Evolutionary conservation across 2,329 filamentous ascomycete genomes (phyloP).

Genomic region (Colletotrichum sp.): DNA sequence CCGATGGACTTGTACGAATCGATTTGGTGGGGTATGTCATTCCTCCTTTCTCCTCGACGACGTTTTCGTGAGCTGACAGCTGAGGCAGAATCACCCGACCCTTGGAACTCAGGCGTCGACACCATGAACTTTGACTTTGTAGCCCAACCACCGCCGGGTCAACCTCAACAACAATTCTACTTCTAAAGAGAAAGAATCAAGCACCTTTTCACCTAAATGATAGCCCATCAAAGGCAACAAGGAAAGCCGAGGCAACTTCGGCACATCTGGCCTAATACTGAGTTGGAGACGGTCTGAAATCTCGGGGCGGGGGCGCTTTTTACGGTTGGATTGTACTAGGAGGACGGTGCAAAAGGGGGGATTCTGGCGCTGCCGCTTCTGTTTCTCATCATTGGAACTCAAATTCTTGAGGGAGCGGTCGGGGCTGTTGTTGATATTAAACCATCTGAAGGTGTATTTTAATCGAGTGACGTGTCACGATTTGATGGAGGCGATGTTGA

Average conservation of each 20-base stretch:
- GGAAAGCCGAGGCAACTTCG: background rate
- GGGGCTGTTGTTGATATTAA: background rate
- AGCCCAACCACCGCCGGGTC: conserved; percentile 63
- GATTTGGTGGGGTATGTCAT: conserved; percentile 68
- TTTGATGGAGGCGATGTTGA: background rate
- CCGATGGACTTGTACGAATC: conserved; percentile 73
- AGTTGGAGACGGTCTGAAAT: background rate
- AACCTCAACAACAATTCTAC: conserved; percentile 62
- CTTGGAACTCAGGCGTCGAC: conserved; percentile 62
- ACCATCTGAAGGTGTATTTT: background rate
- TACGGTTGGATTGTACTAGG: background rate
- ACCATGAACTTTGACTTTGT: conserved; percentile 66
- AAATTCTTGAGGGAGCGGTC: background rate
- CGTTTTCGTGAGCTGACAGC: background rate
- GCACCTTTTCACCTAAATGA: background rate
- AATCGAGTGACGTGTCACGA: background rate
- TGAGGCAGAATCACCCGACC: conserved; percentile 59
- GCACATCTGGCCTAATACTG: background rate
- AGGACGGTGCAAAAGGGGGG: background rate
- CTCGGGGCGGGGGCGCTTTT: background rate
- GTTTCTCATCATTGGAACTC: background rate
- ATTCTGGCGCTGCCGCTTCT: background rate
- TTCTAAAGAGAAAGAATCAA: conserved; percentile 39
- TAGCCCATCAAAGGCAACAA: background rate
- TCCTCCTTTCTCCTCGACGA: conserved; percentile 18